phyloP scores from a whole-genome alignment of 768 basidiomycete species.

The Pleurotus ostreatus region DNA sequence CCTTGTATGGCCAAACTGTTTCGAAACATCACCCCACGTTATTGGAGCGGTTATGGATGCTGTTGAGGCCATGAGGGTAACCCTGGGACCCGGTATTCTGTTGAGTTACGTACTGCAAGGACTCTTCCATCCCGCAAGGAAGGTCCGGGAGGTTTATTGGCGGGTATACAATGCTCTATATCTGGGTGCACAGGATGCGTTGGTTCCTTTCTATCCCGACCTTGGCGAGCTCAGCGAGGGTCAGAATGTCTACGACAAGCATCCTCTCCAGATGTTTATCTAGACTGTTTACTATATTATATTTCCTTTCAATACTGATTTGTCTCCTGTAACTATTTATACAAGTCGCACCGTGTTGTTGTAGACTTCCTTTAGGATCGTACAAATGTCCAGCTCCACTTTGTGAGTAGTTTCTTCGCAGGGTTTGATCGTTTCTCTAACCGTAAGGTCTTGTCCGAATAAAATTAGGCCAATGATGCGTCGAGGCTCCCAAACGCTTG shows the following conservation, averaged over 20 bases:
- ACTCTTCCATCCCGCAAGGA: constrained; percentile 94
- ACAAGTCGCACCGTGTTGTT: too few species aligned
- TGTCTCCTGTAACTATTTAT: too few species aligned
- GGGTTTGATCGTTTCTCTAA: too few species aligned
- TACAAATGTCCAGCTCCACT: too few species aligned
- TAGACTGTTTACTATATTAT: constrained; percentile 21
- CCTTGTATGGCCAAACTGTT: constrained; percentile 98
- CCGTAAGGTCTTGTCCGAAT: too few species aligned
- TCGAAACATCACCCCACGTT: constrained; percentile 97
- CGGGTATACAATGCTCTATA: constrained; percentile 93
- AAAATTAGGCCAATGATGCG: too few species aligned
- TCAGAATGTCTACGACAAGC: constrained; percentile 83
- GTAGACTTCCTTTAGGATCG: too few species aligned
- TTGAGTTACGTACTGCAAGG: constrained; percentile 93
- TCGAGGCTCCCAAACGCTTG: too few species aligned
- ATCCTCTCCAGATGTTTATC: constrained; percentile 81
- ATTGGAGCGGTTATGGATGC: constrained; percentile 99
- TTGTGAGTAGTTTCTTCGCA: too few species aligned
- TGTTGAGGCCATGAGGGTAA: constrained; percentile 95
- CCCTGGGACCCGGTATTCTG: constrained; percentile 89
- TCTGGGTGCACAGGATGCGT: constrained; percentile 83
- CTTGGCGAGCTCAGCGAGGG: constrained; percentile 88
- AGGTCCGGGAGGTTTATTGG: constrained; percentile 98
- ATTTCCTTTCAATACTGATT: neutral
- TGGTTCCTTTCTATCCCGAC: constrained; percentile 95